Conservation (phyloP, 306 rosid genomes). For the Trifolium subterraneum region DNA sequence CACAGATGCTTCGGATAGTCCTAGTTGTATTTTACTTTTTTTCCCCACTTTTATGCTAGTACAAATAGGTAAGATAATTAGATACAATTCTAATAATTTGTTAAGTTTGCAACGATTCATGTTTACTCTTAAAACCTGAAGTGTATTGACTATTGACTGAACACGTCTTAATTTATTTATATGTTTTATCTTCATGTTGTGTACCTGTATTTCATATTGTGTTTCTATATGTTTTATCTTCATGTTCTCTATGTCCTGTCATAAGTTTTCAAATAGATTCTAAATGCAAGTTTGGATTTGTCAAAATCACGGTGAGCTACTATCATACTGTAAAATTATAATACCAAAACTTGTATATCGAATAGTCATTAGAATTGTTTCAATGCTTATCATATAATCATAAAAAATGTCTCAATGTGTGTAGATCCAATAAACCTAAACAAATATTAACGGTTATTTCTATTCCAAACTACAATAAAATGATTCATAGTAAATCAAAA, state of each 20-base stretch:
- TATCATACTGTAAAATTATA: too few species aligned
- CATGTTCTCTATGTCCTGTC: background rate
- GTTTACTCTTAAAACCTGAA: background rate
- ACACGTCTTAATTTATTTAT: background rate
- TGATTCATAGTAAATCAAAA: background rate
- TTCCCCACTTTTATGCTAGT: background rate
- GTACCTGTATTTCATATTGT: background rate
- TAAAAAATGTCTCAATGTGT: background rate
- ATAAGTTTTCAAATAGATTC: too few species aligned
- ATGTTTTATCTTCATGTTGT: background rate
- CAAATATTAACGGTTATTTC: background rate
- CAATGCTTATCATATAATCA: background rate
- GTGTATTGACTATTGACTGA: background rate
- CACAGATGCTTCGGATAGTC: background rate
- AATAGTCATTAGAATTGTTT: background rate
- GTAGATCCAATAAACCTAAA: slow-evolving; percentile 9
- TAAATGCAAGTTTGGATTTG: too few species aligned
- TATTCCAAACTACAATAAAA: background rate
- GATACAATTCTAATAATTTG: too few species aligned
- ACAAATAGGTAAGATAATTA: background rate
- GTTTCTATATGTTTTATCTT: background rate
- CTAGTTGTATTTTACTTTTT: background rate
- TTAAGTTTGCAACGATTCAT: background rate
- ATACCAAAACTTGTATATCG: too few species aligned
- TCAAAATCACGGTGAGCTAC: too few species aligned